These are phyloP conservation scores for Lanmaoa pseudosensibilis DNA, from an alignment of 768 basidiomycete genomes.

Conservation along the genomic window DNA sequence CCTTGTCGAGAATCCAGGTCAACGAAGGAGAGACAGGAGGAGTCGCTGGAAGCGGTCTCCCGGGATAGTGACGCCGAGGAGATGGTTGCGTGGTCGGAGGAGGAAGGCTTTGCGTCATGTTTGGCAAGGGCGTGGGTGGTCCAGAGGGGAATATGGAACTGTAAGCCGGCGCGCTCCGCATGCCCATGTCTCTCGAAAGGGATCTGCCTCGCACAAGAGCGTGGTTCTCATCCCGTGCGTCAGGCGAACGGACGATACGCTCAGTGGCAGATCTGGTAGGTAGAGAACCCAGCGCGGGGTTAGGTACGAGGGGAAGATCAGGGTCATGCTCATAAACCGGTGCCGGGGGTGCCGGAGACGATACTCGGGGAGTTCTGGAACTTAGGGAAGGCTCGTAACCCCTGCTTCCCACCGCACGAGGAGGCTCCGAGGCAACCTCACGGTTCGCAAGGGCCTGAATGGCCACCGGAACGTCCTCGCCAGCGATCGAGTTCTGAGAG, in stretches of 20 bases:
- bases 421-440: slow-evolving; percentile 26
- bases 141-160: slow-evolving; percentile 35
- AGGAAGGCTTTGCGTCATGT: slow-evolving; percentile 26
- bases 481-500: slow-evolving; percentile 16
- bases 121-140: slow-evolving; percentile 29
- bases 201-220: slow-evolving; percentile 33
- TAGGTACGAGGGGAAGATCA: slow-evolving; percentile 24
- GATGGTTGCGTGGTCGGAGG: slow-evolving; percentile 25
- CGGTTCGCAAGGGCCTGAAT: slow-evolving; percentile 16
- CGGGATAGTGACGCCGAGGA: slow-evolving; percentile 34
- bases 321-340: slow-evolving; percentile 30
- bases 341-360: slow-evolving; percentile 23
- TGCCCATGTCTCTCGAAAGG: slow-evolving; percentile 31
- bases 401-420: slow-evolving; percentile 17
- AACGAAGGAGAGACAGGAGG: slow-evolving; percentile 34
- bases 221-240: slow-evolving; percentile 29
- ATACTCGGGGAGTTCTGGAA: slow-evolving; percentile 25
- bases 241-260: slow-evolving; percentile 31
- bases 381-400: slow-evolving; percentile 11
- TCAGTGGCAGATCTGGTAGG: slow-evolving; percentile 34
- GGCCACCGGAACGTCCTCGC: slow-evolving; percentile 21
- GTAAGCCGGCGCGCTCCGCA: slow-evolving; percentile 36
- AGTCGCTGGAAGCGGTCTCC: slow-evolving; percentile 34
- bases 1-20: slow-evolving; percentile 37
- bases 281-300: slow-evolving; percentile 15